Evolutionary conservation across 805 yeast species (phyloP), one percentile per base, ranked within the genome.

Genomic region (Torulaspora delbrueckii): DNA sequence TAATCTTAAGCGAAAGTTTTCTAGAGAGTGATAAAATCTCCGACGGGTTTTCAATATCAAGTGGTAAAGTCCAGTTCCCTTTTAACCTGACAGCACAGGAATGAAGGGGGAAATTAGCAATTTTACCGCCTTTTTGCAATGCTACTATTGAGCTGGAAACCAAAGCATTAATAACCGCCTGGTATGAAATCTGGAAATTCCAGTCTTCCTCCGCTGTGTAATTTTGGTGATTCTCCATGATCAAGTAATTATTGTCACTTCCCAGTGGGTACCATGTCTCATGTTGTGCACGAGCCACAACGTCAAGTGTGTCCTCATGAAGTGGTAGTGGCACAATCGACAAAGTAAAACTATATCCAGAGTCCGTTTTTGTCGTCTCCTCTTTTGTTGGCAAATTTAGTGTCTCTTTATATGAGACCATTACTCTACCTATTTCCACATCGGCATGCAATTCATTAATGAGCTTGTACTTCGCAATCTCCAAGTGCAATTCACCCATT

Each of bases 401-500:
- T 0, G 87, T 77, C 64, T 93, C 99, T 59, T 86, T 88, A 64
- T 86, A 91, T 0, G 97, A 85, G 4, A 93, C 96, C 70, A 81
- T 86, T 16, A 93, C 86, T 42, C 82, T 82, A 37, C 96, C 89
- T 32, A 88, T 74, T 26, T 81, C 82, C 1, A 86, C 84, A 45
- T 82, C 80, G 2, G 95, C 96, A 62, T 84, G 83, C 75, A 89
- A 73, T 47, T 88, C 96, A 35, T 77, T 77, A n/a, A 86, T 67
- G 34, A 89, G 73, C 45, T 97, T 73, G 56, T 87, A 93, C 39
- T 74, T 75, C 1, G 93, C 85, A 53, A 93, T 89, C 55, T 93
- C 98, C 40, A 93, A 72, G 67, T 93, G 99, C 39, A 93, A 72
- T 60, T 93, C 99, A 51, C 99, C 99, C 96, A 91, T 90, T 55